Evolutionary conservation across 495 filamentous ascomycete species (phyloP).

Genomic region (Bacidia rubella): DNA sequence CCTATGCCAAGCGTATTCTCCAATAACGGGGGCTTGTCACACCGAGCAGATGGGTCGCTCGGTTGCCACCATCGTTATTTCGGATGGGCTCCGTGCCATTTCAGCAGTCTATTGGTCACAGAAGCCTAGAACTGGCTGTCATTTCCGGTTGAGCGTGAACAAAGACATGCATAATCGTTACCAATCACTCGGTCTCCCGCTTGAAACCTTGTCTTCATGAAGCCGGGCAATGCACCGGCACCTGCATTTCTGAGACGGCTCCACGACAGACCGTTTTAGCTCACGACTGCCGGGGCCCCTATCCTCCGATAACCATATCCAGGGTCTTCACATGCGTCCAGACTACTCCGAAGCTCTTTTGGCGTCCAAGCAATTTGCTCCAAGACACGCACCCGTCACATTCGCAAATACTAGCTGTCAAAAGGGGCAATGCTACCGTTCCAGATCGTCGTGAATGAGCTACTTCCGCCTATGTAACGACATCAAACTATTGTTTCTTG

Average conservation of each 20-base stretch:
- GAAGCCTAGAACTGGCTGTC: background rate
- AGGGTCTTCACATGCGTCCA: background rate
- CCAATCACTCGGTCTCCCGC: constrained; percentile 3
- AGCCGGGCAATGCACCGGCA: background rate
- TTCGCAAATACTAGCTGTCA: background rate
- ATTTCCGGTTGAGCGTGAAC: background rate
- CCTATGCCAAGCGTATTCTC: background rate
- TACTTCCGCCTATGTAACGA: background rate
- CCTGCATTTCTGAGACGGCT: background rate
- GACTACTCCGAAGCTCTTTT: background rate
- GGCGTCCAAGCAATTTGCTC: background rate
- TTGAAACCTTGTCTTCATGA: background rate
- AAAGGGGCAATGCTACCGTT: background rate
- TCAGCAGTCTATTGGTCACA: background rate
- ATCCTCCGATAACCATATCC: background rate
- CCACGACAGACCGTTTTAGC: background rate
- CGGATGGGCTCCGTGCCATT: background rate
- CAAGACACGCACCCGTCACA: background rate
- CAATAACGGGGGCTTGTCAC: background rate
- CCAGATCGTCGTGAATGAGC: background rate
- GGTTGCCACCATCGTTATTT: background rate
- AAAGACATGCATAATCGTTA: constrained; percentile 5
- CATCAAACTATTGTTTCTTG: background rate
- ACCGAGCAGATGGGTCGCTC: background rate
- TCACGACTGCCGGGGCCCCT: background rate